Conservation (phyloP, 164 flowering plant species). For the Magnolia kwangsiensis region DNA sequence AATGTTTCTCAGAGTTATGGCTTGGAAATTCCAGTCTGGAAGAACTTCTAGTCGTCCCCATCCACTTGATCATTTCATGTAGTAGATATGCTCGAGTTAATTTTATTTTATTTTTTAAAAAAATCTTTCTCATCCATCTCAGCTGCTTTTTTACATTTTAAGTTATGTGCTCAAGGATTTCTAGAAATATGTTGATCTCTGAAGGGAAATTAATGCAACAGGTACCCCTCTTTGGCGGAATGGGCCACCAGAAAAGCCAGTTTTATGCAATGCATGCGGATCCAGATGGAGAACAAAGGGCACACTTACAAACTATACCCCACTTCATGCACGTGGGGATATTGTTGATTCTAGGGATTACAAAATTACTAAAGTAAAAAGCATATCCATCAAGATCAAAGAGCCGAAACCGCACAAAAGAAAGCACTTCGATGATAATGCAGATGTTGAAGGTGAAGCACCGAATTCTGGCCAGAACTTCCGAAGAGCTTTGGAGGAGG, state of each 20-base stretch:
- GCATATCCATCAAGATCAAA: constrained; percentile 49
- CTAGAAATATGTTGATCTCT: neutral
- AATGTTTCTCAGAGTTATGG: neutral
- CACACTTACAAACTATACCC: constrained; percentile 86
- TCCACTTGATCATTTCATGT: neutral
- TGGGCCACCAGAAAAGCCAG: constrained; percentile 98
- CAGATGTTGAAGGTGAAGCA: constrained; percentile 25
- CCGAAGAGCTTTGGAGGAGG: constrained; percentile 64
- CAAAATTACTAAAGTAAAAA: constrained; percentile 47
- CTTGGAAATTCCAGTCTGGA: neutral
- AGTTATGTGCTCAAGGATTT: neutral
- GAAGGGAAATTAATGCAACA: constrained; percentile 23
- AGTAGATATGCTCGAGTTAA: neutral
- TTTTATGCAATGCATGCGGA: constrained; percentile 98
- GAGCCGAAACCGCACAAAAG: constrained; percentile 61
- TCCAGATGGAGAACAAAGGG: constrained; percentile 99
- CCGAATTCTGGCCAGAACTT: constrained; percentile 39
- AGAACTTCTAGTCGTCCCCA: too few relatives aligned
- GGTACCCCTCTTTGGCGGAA: constrained; percentile 99
- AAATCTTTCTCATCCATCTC: neutral
- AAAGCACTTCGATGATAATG: constrained; percentile 40
- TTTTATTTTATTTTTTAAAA: too few relatives aligned
- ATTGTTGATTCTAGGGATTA: constrained; percentile 57
- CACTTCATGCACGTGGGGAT: constrained; percentile 81
- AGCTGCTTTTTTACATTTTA: neutral